Evolutionary conservation across 2,329 filamentous ascomycete species (phyloP), one percentile per base, ranked within the genome.

Genomic region (Stagonosporopsis chrysanthemi): DNA sequence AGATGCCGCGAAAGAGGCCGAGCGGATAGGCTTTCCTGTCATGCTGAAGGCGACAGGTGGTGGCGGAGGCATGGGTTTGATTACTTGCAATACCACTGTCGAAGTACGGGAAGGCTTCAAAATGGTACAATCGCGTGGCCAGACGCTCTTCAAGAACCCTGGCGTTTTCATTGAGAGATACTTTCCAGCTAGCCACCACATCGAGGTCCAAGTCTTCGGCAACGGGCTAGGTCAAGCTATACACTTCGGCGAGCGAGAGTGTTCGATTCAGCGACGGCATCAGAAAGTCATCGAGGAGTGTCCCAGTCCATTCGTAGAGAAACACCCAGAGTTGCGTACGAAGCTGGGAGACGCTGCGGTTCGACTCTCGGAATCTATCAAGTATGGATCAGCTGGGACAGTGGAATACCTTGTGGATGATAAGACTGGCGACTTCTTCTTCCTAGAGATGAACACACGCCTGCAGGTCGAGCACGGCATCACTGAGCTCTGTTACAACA

Each of bases 271-370:
- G 77, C 81, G 92, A 62, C 81, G 92, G 38, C 92, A 97, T 72
- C 92, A 97, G 74, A 97, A 97, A 79, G 90, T 96, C 39, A 84
- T 97, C 22, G 92, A 97, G 74, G 92, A 97, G 76, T 92, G 90
- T 3, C 92, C 92, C 0, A 91, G 90, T 14, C 91, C 92, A 0
- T 88, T 88, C 57, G 78, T 86, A 0, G 75, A 77, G 45, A 77
- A 68, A 39, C 76, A 82, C 50, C 73, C 75, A 0, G 73, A 75
- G 83, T 87, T 86, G 81, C 88, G 69, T 75, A 85, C 79, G 83
- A 86, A 74, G 84, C 85, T 86, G 12, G 76, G 79, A 1, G 87
- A 88, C 3, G 83, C 89, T 12, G 91, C 92, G 3, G 89, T 96
- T 4, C 85, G 86, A n/a, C 77, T 86, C 17, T 83, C 83, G 0